These are phyloP conservation scores for Populus nigra DNA, from an alignment of 345 rosid species.

Conservation along the genomic window DNA sequence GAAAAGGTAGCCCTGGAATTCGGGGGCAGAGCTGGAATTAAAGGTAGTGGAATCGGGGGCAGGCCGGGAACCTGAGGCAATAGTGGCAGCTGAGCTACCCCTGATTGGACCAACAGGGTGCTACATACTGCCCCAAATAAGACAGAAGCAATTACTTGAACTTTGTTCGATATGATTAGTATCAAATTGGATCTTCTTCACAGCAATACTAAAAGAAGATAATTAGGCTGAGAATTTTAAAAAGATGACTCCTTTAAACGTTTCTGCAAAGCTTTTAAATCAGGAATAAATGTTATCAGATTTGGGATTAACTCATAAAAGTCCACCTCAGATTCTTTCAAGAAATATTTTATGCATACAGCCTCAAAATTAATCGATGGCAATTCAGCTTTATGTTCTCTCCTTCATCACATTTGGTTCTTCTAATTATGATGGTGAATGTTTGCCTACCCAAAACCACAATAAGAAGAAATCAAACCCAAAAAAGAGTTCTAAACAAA, in stretches of 20 bases:
- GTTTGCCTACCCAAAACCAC: background rate
- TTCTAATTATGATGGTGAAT: background rate
- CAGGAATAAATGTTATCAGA: background rate
- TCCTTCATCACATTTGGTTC: background rate
- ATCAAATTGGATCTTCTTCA: background rate
- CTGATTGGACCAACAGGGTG: background rate
- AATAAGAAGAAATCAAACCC: background rate
- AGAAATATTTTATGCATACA: background rate
- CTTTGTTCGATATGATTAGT: background rate
- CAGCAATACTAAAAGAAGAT: background rate
- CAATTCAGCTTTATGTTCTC: background rate
- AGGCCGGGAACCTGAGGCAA: background rate
- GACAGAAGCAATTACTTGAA: background rate
- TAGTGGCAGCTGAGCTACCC: background rate
- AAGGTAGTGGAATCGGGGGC: background rate
- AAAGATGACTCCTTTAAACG: background rate
- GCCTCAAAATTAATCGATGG: background rate
- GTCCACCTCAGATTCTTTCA: background rate
- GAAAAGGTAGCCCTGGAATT: background rate
- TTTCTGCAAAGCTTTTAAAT: background rate
- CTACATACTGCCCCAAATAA: background rate
- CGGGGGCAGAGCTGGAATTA: background rate
- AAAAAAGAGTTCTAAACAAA: background rate
- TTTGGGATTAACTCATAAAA: background rate
- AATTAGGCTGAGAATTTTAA: background rate